These are phyloP conservation scores for Entomortierella parvispora DNA, from an alignment of 192 early-diverging fungal species.

Conservation along the genomic window DNA sequence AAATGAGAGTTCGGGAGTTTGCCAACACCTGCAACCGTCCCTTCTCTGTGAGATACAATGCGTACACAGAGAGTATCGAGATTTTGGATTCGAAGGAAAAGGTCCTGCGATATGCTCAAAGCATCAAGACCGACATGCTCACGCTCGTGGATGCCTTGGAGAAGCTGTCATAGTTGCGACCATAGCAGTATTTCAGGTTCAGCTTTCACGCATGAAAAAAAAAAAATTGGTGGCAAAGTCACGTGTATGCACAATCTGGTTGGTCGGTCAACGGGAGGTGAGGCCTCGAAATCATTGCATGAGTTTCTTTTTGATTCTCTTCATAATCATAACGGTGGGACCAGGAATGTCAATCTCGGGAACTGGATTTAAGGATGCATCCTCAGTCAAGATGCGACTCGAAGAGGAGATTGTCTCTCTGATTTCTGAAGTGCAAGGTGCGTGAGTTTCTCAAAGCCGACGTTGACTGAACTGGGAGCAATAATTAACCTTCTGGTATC, in stretches of 20 bases:
- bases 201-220: background rate
- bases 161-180: conserved; percentile 9
- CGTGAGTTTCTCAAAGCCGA: background rate
- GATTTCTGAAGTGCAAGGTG: conserved; percentile 45
- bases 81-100: conserved; percentile 89
- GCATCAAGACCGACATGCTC: conserved; percentile 80
- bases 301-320: background rate
- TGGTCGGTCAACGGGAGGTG: no score
- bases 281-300: no score
- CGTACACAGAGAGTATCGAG: conserved; percentile 90
- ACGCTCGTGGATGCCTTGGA: conserved; percentile 80
- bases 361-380: conserved; percentile 15
- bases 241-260: no score
- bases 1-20: conserved; percentile 88
- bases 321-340: background rate
- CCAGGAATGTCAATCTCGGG: background rate
- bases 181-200: background rate
- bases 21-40: conserved; percentile 79
- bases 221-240: no score
- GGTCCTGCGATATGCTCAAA: conserved; percentile 78
- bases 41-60: conserved; percentile 93
- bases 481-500: background rate
- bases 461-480: background rate
- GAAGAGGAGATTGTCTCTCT: conserved; percentile 43
- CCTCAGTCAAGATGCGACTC: conserved; percentile 36